These are phyloP conservation scores for Endothia cerciana DNA, from an alignment of 2,329 filamentous ascomycete genomes.

Conservation along the genomic window DNA sequence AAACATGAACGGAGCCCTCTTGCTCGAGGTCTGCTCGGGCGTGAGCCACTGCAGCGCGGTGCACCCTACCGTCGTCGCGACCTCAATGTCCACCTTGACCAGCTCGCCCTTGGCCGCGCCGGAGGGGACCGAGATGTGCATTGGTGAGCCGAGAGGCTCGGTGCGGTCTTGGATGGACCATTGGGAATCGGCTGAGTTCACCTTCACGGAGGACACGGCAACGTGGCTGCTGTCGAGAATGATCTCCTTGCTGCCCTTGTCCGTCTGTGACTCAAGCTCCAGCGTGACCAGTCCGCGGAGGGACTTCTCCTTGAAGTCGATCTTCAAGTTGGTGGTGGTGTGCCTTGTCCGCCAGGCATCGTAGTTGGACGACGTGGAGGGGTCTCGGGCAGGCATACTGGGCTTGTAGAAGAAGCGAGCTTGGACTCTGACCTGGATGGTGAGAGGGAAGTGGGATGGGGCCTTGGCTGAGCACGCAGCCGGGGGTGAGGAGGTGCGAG, in stretches of 20 bases:
- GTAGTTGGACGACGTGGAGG: slow-evolving; percentile 92
- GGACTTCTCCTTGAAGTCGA: slow-evolving; percentile 81
- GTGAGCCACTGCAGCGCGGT: slow-evolving; percentile 96
- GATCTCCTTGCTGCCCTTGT: slow-evolving; percentile 74
- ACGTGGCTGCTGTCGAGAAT: slow-evolving; percentile 88
- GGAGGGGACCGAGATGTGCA: slow-evolving; percentile 65
- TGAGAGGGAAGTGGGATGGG: slow-evolving; percentile 1
- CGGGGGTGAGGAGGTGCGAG: slow-evolving; percentile 15
- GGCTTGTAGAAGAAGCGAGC: slow-evolving; percentile 32
- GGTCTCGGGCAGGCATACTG: slow-evolving; percentile 65
- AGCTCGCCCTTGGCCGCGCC: slow-evolving; percentile 57
- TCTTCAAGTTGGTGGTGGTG: slow-evolving; percentile 77
- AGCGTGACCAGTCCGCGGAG: slow-evolving; percentile 78
- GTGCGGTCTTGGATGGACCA: slow-evolving; percentile 73
- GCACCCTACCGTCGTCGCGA: slow-evolving; percentile 85
- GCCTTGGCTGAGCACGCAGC: slow-evolving; percentile 19
- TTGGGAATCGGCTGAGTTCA: slow-evolving; percentile 62
- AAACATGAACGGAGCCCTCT: slow-evolving; percentile 97
- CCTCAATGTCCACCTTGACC: slow-evolving; percentile 63
- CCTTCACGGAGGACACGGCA: slow-evolving; percentile 70
- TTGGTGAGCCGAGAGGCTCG: slow-evolving; percentile 75
- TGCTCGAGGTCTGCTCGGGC: slow-evolving; percentile 90
- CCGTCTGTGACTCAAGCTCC: slow-evolving; percentile 75
- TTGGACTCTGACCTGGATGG: slow-evolving; percentile 21
- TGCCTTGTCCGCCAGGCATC: slow-evolving; percentile 84